Base-by-base conservation (phyloP, 768 basidiomycete genomes). In the Psilocybe cubensis region DNA sequence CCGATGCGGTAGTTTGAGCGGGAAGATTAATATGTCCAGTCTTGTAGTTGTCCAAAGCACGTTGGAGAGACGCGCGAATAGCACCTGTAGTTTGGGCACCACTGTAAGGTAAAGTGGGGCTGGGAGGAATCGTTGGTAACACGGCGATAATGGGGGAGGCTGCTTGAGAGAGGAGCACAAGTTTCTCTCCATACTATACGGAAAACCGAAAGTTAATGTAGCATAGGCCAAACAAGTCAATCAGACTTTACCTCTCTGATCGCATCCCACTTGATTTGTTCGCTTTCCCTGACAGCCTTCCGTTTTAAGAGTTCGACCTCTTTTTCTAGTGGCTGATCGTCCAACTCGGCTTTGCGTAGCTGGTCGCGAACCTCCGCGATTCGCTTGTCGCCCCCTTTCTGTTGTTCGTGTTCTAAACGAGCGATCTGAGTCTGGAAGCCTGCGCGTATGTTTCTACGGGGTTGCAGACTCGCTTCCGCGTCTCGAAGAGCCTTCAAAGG, bases 221-320 rank as follows among this genome's bases (percentile, higher is more conserved):
- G 29, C 9, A 40, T 59, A 59, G 55, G 25, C 49, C 45, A 14
- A 48, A 51, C 11, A 24, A 21, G 2, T 57, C 45, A 12, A 28
- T 40, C 25, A 64, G 66, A 42, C 38, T 11, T 53, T 64, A 91
- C 92, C 84, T 94, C 92, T 67, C 84, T 80, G 49, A 93, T 72
- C 10, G 92, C 92, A 41, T 88, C 84, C 91, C 93, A 94, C 63
- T 91, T 93, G 40, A 77, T 68, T 44, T 78, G 75, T 67, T 94
- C 92, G 68, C 89, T 91, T 64, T 93, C 91, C 49, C 79, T 76
- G 50, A 92, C 64, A 0, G 85, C 90, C 68, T 90, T 92, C 43
- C 92, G 80, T 75, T 91, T 89, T 69, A 93, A 60, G 33, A 92
- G 68, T 53, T 85, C 83, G 2, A 91, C 71, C 58, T 93, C 89